These are phyloP conservation scores for Spraguea lophii DNA, from an alignment of 371 early-diverging fungal genomes.

Conservation along the genomic window DNA sequence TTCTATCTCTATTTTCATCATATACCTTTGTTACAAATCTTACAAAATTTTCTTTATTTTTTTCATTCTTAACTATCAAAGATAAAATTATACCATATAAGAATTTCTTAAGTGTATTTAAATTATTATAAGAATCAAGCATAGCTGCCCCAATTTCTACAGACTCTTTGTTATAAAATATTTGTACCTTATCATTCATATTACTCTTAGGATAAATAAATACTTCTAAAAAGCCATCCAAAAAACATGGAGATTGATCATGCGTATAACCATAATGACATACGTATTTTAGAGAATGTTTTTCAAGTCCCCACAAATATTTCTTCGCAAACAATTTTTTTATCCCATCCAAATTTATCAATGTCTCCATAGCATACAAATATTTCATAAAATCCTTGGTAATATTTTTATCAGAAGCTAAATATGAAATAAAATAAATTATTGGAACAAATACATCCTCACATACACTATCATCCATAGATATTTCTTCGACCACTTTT, in stretches of 20 bases:
- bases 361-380: neutral
- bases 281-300: neutral
- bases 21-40: slow-evolving; percentile 7
- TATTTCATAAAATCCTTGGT: neutral
- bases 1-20: slow-evolving; percentile 15
- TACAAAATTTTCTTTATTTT: slow-evolving; percentile 29
- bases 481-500: no score
- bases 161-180: neutral
- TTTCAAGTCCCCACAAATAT: neutral
- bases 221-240: slow-evolving; percentile 21
- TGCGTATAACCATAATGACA: neutral
- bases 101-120: neutral
- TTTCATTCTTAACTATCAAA: neutral
- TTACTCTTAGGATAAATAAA: slow-evolving; percentile 7
- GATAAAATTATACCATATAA: slow-evolving; percentile 1
- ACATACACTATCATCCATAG: no score
- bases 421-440: neutral
- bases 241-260: slow-evolving; percentile 2
- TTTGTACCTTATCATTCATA: neutral
- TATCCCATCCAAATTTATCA: neutral
- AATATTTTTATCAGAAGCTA: neutral
- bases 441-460: neutral
- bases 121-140: neutral
- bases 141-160: neutral
- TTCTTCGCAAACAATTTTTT: neutral